phyloP scores from a whole-genome alignment of 2,329 filamentous ascomycete species.

The Lachnellula arida region DNA sequence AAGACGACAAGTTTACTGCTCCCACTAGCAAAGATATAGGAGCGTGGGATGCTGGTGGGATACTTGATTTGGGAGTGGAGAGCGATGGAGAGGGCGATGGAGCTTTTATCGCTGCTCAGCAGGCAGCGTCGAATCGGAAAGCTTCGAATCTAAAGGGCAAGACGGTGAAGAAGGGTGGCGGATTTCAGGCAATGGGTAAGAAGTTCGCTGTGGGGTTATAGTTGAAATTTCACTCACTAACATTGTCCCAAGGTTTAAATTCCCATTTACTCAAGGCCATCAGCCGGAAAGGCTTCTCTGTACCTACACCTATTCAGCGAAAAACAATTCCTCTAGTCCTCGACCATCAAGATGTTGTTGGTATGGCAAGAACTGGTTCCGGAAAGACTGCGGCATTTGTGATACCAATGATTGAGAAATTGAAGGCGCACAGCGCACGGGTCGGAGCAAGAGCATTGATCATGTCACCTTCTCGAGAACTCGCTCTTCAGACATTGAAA shows the following conservation, averaged over 20 bases:
- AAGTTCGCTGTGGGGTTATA: neutral
- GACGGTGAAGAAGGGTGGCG: constrained; percentile 89
- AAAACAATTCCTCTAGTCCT: constrained; percentile 92
- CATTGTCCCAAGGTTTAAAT: constrained; percentile 57
- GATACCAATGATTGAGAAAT: constrained; percentile 93
- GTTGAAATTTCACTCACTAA: neutral
- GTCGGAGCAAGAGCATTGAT: constrained; percentile 85
- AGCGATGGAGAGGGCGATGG: constrained; percentile 67
- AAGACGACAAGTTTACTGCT: constrained; percentile 37
- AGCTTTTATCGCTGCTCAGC: constrained; percentile 83
- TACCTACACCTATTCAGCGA: constrained; percentile 94
- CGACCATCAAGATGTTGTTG: constrained; percentile 91
- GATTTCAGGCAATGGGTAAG: constrained; percentile 89
- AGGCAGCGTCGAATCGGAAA: constrained; percentile 85
- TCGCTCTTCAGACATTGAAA: constrained; percentile 91
- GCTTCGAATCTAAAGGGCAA: constrained; percentile 75
- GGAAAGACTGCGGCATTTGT: constrained; percentile 98
- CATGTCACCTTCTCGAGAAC: constrained; percentile 85
- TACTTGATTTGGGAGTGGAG: constrained; percentile 53
- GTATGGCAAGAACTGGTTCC: constrained; percentile 97
- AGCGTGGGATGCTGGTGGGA: constrained; percentile 54
- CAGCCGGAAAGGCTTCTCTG: constrained; percentile 86
- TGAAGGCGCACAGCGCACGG: constrained; percentile 81
- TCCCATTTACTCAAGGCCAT: constrained; percentile 84
- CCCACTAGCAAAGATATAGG: constrained; percentile 35